phyloP scores from a whole-genome alignment of 2,329 filamentous ascomycete species.

The Boeremia exigua region DNA sequence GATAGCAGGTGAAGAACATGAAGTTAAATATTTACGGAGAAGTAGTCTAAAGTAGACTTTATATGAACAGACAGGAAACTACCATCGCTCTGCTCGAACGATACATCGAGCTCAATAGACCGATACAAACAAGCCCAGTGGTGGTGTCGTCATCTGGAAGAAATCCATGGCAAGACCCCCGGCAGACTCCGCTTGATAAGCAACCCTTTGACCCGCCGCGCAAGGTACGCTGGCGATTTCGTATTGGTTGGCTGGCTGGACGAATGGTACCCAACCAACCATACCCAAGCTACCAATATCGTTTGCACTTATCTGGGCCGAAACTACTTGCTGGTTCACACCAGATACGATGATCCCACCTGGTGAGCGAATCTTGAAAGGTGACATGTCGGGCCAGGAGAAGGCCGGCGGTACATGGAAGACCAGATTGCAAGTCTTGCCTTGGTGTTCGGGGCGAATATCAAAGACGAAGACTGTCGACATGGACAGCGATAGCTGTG shows the following conservation, averaged over 20 bases:
- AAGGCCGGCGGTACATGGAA: conserved; percentile 54
- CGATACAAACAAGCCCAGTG: conserved; percentile 33
- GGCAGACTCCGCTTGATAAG: conserved; percentile 32
- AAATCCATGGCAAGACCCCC: conserved; percentile 33
- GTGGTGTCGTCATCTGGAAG: conserved; percentile 34
- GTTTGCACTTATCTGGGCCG: conserved; percentile 12
- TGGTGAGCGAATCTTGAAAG: conserved; percentile 32
- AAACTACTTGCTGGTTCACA: conserved; percentile 23
- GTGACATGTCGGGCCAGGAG: conserved; percentile 41
- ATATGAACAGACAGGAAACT: conserved; percentile 6
- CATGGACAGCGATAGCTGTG: conserved; percentile 47
- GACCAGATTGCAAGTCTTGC: conserved; percentile 56
- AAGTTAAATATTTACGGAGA: conserved; percentile 17
- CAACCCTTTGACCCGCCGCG: conserved; percentile 30
- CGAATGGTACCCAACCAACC: conserved; percentile 21
- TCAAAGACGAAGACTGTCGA: conserved; percentile 57
- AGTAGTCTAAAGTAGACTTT: conserved; percentile 6
- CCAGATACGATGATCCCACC: conserved; percentile 47
- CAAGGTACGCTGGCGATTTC: conserved; percentile 32
- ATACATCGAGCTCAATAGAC: conserved; percentile 5
- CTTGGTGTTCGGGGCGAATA: conserved; percentile 47
- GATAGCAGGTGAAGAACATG: background rate
- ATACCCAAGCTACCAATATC: conserved; percentile 9
- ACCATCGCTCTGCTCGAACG: background rate
- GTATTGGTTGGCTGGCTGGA: conserved; percentile 29